These are phyloP conservation scores for Aspergillus bridgeri DNA, from an alignment of 495 filamentous ascomycete species.

Conservation along the genomic window DNA sequence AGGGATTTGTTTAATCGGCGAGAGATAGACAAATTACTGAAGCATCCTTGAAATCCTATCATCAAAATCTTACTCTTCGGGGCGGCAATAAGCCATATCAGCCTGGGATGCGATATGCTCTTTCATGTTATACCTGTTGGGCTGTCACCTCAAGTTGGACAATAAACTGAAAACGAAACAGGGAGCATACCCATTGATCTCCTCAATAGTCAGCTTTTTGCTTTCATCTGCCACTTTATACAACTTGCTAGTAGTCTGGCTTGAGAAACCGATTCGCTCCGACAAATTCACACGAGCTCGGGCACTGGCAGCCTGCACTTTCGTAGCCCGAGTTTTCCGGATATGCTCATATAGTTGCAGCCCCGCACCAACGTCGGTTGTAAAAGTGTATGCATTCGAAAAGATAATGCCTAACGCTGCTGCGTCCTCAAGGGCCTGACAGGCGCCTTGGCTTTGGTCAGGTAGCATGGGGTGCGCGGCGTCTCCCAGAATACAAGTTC, in stretches of 20 bases:
- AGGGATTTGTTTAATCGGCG: no score
- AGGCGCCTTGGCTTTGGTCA: slow-evolving; percentile 36
- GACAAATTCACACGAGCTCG: slow-evolving; percentile 24
- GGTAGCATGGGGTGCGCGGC: slow-evolving; percentile 52
- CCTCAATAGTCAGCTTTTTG: slow-evolving; percentile 31
- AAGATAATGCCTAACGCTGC: slow-evolving; percentile 35
- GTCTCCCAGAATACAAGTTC: slow-evolving; percentile 27
- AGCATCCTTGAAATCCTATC: no score
- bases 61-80: no score
- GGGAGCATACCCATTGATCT: slow-evolving; percentile 19
- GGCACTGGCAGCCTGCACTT: slow-evolving; percentile 37
- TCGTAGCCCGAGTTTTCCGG: slow-evolving; percentile 35
- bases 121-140: not conserved
- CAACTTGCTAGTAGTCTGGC: not conserved
- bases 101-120: no score
- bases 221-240: slow-evolving; percentile 12
- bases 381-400: slow-evolving; percentile 22
- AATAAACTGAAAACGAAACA: no score
- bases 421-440: slow-evolving; percentile 41
- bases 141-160: no score
- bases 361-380: slow-evolving; percentile 24
- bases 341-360: slow-evolving; percentile 38
- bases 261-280: slow-evolving; percentile 28
- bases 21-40: no score
- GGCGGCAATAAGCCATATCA: no score